A percentile compares a stretch with the other conserved stretches of the same genome.
phyloP scores from a whole-genome alignment of 2,329 filamentous ascomycete genomes.

The Colletotrichum scovillei region DNA sequence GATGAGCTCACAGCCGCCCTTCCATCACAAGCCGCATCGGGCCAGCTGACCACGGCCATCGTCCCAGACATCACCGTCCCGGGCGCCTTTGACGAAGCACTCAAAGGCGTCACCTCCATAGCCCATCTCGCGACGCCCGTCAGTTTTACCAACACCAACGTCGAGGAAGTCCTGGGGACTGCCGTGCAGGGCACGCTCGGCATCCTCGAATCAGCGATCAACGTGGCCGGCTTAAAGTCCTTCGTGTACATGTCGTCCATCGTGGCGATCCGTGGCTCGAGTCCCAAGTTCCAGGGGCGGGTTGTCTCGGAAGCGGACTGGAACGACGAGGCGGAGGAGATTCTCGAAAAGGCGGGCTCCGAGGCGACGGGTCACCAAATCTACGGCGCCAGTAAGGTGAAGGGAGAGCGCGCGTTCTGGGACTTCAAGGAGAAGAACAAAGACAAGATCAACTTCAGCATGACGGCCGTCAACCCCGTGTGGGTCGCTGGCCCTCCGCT shows the following conservation, averaged over 20 bases:
- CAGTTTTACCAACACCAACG: conserved; percentile 50
- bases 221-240: conserved; percentile 50
- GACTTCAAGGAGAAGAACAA: conserved; percentile 42
- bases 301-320: conserved; percentile 41
- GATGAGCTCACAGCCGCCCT: conserved; percentile 37
- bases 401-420: conserved; percentile 45
- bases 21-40: conserved; percentile 35
- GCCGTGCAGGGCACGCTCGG: conserved; percentile 49
- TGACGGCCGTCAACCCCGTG: conserved; percentile 29
- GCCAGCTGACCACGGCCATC: conserved; percentile 39
- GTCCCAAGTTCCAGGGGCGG: conserved; percentile 18
- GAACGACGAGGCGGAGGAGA: conserved; percentile 44
- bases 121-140: conserved; percentile 56
- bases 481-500: conserved; percentile 32
- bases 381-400: conserved; percentile 47
- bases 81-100: conserved; percentile 49
- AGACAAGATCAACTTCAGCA: conserved; percentile 41
- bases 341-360: conserved; percentile 42
- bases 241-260: conserved; percentile 44
- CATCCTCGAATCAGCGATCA: conserved; percentile 53
- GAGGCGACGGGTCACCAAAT: conserved; percentile 18
- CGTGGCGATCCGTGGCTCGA: conserved; percentile 26
- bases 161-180: conserved; percentile 54
- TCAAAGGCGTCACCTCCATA: conserved; percentile 52
- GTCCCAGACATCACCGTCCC: conserved; percentile 48